Conservation (phyloP, 805 yeast species). For the Saturnispora kantuleensis region DNA sequence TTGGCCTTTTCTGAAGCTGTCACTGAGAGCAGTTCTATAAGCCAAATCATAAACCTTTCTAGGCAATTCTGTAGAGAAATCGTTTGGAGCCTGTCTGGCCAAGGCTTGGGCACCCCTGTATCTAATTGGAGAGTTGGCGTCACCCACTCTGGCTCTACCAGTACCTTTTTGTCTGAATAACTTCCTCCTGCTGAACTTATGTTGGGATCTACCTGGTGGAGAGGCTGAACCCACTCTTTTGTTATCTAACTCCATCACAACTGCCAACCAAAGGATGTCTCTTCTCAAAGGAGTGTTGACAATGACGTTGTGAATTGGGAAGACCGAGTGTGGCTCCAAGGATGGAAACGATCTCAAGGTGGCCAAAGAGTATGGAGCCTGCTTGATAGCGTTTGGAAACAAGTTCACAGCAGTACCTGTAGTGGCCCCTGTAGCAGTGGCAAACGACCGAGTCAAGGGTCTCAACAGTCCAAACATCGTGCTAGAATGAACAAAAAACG, state of each 20-base stretch:
- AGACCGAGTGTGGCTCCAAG: conserved; percentile 68
- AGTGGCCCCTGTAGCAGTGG: neutral
- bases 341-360: conserved; percentile 82
- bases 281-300: conserved; percentile 73
- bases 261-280: conserved; percentile 91
- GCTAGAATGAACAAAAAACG: neutral
- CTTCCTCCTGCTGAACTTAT: conserved; percentile 76
- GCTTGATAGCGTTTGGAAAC: conserved; percentile 28
- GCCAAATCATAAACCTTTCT: conserved; percentile 65
- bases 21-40: conserved; percentile 70
- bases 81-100: conserved; percentile 86
- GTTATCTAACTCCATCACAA: conserved; percentile 81
- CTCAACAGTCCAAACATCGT: conserved; percentile 2
- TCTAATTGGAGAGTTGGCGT: conserved; percentile 87
- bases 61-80: conserved; percentile 73
- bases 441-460: neutral
- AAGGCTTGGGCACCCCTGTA: conserved; percentile 83
- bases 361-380: conserved; percentile 67
- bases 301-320: conserved; percentile 67
- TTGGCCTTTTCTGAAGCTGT: conserved; percentile 66
- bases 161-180: conserved; percentile 85
- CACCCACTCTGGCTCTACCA: conserved; percentile 95
- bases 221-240: conserved; percentile 83
- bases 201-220: conserved; percentile 79
- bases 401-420: conserved; percentile 2